These are phyloP conservation scores for Lactarius deliciosus DNA, from an alignment of 768 basidiomycete genomes.

Conservation along the genomic window DNA sequence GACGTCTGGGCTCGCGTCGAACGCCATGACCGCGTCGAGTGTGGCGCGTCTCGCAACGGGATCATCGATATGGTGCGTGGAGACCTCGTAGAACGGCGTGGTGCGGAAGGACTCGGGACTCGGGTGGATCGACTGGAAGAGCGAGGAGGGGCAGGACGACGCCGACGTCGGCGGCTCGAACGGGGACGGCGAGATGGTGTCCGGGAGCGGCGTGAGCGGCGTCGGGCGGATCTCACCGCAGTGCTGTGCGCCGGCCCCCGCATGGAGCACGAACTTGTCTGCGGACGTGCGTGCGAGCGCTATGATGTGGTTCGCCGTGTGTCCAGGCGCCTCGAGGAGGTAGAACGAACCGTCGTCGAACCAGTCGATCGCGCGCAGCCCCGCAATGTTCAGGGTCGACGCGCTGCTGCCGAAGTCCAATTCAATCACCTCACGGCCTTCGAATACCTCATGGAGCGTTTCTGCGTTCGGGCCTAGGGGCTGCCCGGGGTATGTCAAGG, in stretches of 20 bases:
- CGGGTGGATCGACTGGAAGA: background rate
- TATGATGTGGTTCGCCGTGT: background rate
- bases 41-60: background rate
- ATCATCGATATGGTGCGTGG: background rate
- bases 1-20: background rate
- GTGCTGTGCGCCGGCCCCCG: background rate
- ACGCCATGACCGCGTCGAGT: background rate
- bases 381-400: background rate
- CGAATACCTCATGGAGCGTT: background rate
- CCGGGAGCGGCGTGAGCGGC: background rate
- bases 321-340: background rate
- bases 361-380: slow-evolving; percentile 3
- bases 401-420: background rate
- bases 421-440: background rate
- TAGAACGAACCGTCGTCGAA: background rate
- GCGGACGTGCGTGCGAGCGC: background rate
- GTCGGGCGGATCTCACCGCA: background rate
- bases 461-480: background rate
- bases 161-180: background rate
- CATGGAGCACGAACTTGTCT: background rate
- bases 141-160: background rate
- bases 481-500: background rate
- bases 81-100: background rate
- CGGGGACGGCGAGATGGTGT: background rate
- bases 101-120: background rate